Evolutionary conservation across 306 rosid genomes (phyloP).

Genomic region (Hippophae gyantsensis): DNA sequence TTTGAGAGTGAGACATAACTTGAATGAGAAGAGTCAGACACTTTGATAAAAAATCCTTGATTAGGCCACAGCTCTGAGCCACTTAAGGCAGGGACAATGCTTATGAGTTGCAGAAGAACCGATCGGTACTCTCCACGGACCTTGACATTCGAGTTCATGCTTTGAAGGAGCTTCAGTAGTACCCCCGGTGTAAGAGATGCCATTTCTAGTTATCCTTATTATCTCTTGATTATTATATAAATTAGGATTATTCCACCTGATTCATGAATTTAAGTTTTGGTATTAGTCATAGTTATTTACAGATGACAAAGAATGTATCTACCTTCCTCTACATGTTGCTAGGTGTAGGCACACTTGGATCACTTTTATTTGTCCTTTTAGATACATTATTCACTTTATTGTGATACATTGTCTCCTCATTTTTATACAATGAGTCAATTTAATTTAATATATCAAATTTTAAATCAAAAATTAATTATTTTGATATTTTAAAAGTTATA

Average conservation of each 20-base stretch:
- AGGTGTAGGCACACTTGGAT: neutral
- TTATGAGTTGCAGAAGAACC: slow-evolving; percentile 73
- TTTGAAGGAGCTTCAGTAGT: slow-evolving; percentile 73
- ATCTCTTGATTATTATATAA: slow-evolving; percentile 6
- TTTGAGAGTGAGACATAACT: slow-evolving; percentile 71
- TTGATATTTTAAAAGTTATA: no score
- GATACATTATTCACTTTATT: no score
- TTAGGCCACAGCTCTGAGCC: slow-evolving; percentile 94
- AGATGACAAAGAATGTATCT: neutral
- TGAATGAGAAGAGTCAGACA: slow-evolving; percentile 86
- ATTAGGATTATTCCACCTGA: slow-evolving; percentile 11
- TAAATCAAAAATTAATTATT: no score
- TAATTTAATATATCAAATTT: no score
- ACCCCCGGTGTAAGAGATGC: slow-evolving; percentile 85
- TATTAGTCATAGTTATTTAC: slow-evolving; percentile 1
- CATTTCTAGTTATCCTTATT: slow-evolving; percentile 33
- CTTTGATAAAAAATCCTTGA: slow-evolving; percentile 78
- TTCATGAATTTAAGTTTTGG: slow-evolving; percentile 7
- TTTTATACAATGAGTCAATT: no score
- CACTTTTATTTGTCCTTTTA: no score
- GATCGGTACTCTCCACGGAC: slow-evolving; percentile 80
- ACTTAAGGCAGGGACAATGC: slow-evolving; percentile 74
- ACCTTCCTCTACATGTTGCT: neutral
- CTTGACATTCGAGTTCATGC: slow-evolving; percentile 54
- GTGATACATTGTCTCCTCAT: no score